Evolutionary conservation across 1,139 yeast genomes (phyloP).

Genomic region (Zygosaccharomyces sapae): DNA sequence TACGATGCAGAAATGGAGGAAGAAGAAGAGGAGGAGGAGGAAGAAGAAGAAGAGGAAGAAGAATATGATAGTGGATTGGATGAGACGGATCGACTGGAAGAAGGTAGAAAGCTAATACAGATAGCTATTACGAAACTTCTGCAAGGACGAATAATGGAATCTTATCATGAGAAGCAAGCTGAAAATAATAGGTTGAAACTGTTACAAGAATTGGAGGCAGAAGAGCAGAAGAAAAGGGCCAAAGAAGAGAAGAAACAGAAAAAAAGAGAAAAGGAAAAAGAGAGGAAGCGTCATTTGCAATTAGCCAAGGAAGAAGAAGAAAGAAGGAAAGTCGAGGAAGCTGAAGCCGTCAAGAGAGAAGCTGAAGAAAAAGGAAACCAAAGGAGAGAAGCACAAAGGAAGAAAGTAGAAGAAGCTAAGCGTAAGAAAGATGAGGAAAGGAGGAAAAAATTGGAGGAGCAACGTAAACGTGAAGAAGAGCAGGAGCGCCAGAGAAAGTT

Average conservation of each 20-base stretch:
- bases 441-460: constrained; percentile 42
- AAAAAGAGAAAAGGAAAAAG: constrained; percentile 78
- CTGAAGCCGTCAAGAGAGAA: constrained; percentile 43
- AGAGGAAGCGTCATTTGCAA: constrained; percentile 70
- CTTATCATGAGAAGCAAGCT: constrained; percentile 76
- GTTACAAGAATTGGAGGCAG: constrained; percentile 79
- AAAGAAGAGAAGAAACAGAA: constrained; percentile 67
- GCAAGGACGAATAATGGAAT: constrained; percentile 65
- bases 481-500: constrained; percentile 41
- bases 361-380: constrained; percentile 43
- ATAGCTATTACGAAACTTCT: constrained; percentile 71
- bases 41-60: constrained; percentile 38
- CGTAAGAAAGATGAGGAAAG: constrained; percentile 42
- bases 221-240: constrained; percentile 66
- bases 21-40: constrained; percentile 27
- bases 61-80: constrained; percentile 38
- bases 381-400: constrained; percentile 43
- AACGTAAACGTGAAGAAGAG: constrained; percentile 39
- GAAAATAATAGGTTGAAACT: constrained; percentile 71
- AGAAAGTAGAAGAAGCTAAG: constrained; percentile 36
- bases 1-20: constrained; percentile 15
- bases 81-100: constrained; percentile 67
- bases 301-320: constrained; percentile 58
- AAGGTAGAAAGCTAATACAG: constrained; percentile 71
- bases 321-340: constrained; percentile 39